Conservation (phyloP, 768 basidiomycete species). For the Suillus americanus region DNA sequence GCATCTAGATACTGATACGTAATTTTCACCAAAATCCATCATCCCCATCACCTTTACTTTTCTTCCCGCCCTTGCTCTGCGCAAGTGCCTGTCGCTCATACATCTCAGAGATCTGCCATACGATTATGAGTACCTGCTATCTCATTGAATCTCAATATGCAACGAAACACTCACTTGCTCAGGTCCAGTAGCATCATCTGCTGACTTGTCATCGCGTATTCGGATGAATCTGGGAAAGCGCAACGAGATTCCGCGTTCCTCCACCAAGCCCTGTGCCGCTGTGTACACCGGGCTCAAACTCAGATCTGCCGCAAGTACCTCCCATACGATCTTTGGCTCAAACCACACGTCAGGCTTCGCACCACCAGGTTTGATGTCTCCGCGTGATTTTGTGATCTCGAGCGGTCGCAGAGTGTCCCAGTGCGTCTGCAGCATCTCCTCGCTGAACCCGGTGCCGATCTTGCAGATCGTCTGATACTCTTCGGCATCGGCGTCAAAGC, state of each 20-base stretch:
- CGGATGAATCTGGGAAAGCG: conserved; percentile 95
- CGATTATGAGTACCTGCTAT: background rate
- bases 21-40: conserved; percentile 74
- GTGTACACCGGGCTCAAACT: conserved; percentile 96
- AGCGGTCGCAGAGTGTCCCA: conserved; percentile 81
- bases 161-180: conserved; percentile 66
- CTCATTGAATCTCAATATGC: background rate
- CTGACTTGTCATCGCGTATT: conserved; percentile 88
- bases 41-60: conserved; percentile 59
- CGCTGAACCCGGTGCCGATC: conserved; percentile 97
- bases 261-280: conserved; percentile 89
- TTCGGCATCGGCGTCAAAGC: conserved; percentile 92
- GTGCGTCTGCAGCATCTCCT: conserved; percentile 81
- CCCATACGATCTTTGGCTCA: conserved; percentile 97
- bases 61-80: conserved; percentile 68
- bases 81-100: conserved; percentile 87
- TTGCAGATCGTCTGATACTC: conserved; percentile 98
- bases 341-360: conserved; percentile 99
- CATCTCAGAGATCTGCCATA: conserved; percentile 83
- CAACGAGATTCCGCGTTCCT: conserved; percentile 90
- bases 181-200: conserved; percentile 89
- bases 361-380: conserved; percentile 85
- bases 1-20: conserved; percentile 1
- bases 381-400: conserved; percentile 65
- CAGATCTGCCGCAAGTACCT: conserved; percentile 95